phyloP scores from a whole-genome alignment of 768 basidiomycete genomes.

The Serendipita vermifera region DNA sequence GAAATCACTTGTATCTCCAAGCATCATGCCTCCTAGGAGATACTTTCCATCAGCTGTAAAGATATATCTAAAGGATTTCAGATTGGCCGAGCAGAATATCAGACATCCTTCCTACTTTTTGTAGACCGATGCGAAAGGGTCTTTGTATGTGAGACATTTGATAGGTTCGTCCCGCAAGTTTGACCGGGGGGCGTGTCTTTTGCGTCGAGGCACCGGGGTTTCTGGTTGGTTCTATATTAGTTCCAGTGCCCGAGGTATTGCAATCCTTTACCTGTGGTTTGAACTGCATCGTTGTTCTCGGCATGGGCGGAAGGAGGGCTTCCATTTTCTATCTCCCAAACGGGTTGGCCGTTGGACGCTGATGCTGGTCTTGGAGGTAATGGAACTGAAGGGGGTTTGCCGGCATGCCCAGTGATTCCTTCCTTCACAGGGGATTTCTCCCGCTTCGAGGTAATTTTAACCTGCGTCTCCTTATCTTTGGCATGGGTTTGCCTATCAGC shows the following conservation, averaged over 20 bases:
- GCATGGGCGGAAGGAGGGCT: conserved; percentile 15
- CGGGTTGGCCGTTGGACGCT: no score
- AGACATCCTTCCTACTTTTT: conserved; percentile 55
- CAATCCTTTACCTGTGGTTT: neutral
- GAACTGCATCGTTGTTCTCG: conserved; percentile 13
- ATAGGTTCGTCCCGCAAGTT: conserved; percentile 30
- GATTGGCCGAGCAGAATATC: neutral
- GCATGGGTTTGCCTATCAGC: conserved; percentile 33
- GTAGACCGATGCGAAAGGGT: conserved; percentile 59
- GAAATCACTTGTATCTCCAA: conserved; percentile 58
- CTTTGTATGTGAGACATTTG: conserved; percentile 52
- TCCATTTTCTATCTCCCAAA: no score
- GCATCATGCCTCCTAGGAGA: conserved; percentile 66
- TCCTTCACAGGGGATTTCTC: no score
- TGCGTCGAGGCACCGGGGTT: conserved; percentile 13
- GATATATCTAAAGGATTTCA: conserved; percentile 33
- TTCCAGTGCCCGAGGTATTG: neutral
- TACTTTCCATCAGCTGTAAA: conserved; percentile 60
- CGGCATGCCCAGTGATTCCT: no score
- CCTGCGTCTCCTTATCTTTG: conserved; percentile 14
- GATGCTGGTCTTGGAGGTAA: no score
- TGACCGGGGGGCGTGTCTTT: conserved; percentile 19
- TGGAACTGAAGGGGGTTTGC: no score
- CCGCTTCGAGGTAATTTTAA: conserved; percentile 10
- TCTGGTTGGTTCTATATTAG: conserved; percentile 13